Evolutionary conservation across 768 basidiomycete genomes (phyloP), one percentile per base, ranked within the genome.

Genomic region (Krasilnikovozyma curviuscula): DNA sequence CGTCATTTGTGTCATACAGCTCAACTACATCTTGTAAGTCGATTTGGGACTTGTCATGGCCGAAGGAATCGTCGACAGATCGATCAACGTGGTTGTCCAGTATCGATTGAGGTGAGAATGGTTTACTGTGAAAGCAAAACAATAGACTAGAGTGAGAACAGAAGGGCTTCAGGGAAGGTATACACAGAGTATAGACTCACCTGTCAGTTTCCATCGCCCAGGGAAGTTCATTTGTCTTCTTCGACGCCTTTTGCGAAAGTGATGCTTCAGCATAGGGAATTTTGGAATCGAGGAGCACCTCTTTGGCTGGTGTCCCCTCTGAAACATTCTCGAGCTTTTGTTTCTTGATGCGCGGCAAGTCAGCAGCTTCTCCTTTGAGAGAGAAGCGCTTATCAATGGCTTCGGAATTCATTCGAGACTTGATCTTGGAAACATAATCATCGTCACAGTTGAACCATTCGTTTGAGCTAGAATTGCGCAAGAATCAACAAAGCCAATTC

Each of bases 371-470:
- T 23, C 55, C 54, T 21, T 56, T 50, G 39, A 52, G 42, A 3
- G 49, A 16, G 18, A 9, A 23, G 21, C 25, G 30, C 40, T 41
- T 24, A 69, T 65, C 41, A 27, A 25, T 30, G 21, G n/a, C n/a
- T n/a, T 44, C 28, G 38, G 46, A 24, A 27, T 41, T 35, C 27
- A 39, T 46, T 38, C 33, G 44, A 7, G 52, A 47, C 6, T 73
- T 67, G 47, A 79, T 74, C 56, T 70, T 73, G 0, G 76, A 77
- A 4, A 91, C 83, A 4, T 65, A 64, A 61, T 95, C 91, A 59
- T 97, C 91, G 56, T 91, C 88, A 65, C 85, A 97, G 52, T 80
- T 77, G 60, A 78, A 89, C 89, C 91, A 97, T 16, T 77, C 70
- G 33, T 71, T 63, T 29, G n/a, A 41, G 21, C n/a, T n/a, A 3